Evolutionary conservation across 2,329 filamentous ascomycete genomes (phyloP), one percentile per base, ranked within the genome.

Genomic region (Sphaerulina vaccinii): DNA sequence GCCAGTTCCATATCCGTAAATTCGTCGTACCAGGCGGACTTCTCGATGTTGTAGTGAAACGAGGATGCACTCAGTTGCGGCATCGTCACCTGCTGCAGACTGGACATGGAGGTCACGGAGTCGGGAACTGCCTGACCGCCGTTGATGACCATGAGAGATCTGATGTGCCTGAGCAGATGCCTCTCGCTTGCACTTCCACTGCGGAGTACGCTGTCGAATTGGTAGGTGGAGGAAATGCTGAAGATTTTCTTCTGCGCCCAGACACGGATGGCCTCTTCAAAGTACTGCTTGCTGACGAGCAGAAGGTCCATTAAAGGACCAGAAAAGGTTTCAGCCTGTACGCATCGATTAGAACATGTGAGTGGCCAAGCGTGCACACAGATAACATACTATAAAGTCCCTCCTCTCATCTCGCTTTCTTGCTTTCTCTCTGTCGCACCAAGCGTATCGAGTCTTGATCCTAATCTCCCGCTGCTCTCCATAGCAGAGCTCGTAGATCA

Each of bases 401-500:
- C 11, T 11, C 27, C 3, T 10, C 2, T 29, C 27, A n/a, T n/a
- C n/a, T n/a, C n/a, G n/a, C n/a, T n/a, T 29, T 29, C 27, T 13
- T 7, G 27, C 27, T 29, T 7, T 29, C 13, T 29, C 13, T 13
- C 27, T 29, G 27, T 7, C 27, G 13, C 13, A 29, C 7, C 27
- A 7, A 29, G 27, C 13, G 13, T 29, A 13, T 3, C 35, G 27
- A 29, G 5, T 27, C 35, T 10, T 16, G n/a, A 15, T 15, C 9
- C 16, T 19, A 15, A 16, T 37, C 35, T 36, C 33, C 6, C 33
- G 33, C 11, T 36, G 9, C 33, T 23, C 29, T 37, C n/a, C 35
- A 39, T 48, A 33, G 10, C 33, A 48, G 3, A 39, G 7, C 23
- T 38, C 40, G 42, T 47, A 52, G 35, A 52, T 47, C 21, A 13